phyloP scores from a whole-genome alignment of 2,329 filamentous ascomycete species.

The Plenodomus lindquistii region DNA sequence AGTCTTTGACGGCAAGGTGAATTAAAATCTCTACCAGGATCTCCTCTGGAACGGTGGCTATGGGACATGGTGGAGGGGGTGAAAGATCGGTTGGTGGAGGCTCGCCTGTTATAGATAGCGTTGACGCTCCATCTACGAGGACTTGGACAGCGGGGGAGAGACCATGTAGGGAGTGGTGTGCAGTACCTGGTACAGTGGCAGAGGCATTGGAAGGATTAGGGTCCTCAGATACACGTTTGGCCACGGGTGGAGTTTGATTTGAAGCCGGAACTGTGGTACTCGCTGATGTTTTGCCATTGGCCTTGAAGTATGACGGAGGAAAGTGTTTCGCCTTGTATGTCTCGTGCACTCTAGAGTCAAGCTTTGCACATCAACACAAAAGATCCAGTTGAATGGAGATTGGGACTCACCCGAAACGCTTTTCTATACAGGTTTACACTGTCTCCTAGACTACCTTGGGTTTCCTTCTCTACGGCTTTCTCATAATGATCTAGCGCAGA shows the following conservation, averaged over 20 bases:
- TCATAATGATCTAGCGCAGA: slow-evolving; percentile 94
- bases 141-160: slow-evolving; percentile 63
- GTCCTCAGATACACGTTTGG: slow-evolving; percentile 35
- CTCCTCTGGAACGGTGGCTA: slow-evolving; percentile 78
- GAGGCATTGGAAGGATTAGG: slow-evolving; percentile 55
- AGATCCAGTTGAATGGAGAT: background rate
- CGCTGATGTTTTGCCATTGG: slow-evolving; percentile 18
- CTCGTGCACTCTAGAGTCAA: slow-evolving; percentile 83
- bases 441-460: slow-evolving; percentile 81
- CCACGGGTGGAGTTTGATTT: slow-evolving; percentile 22
- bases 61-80: slow-evolving; percentile 75
- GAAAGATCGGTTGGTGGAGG: slow-evolving; percentile 72
- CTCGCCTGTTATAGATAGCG: slow-evolving; percentile 68
- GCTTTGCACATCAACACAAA: slow-evolving; percentile 51
- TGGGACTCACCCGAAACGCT: slow-evolving; percentile 73
- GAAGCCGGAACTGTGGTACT: slow-evolving; percentile 37
- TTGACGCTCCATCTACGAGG: slow-evolving; percentile 76
- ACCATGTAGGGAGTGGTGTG: slow-evolving; percentile 61
- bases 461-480: slow-evolving; percentile 85
- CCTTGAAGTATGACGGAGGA: slow-evolving; percentile 60
- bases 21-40: slow-evolving; percentile 78
- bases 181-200: slow-evolving; percentile 56
- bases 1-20: slow-evolving; percentile 72
- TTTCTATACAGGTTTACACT: slow-evolving; percentile 86
- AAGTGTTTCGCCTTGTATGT: slow-evolving; percentile 92